Evolutionary conservation across 768 basidiomycete species (phyloP).

Genomic region (Lactifluus piperatus): DNA sequence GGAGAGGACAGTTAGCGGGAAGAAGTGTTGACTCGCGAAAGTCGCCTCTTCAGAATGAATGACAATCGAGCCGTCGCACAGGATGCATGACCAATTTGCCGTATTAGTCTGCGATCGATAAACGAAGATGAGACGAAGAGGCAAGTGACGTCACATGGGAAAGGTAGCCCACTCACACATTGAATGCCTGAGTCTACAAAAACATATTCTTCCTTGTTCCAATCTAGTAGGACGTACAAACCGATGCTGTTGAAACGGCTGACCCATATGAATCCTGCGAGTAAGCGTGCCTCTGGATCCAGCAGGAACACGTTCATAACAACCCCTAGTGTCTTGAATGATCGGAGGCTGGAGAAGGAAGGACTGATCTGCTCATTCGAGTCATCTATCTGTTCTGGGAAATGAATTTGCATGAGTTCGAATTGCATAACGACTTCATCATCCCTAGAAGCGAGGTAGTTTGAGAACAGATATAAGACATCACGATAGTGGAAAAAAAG

Average conservation of each 20-base stretch:
- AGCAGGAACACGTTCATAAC: conserved; percentile 75
- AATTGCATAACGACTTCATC: conserved; percentile 63
- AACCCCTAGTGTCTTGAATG: conserved; percentile 55
- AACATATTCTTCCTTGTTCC: conserved; percentile 56
- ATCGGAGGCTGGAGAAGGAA: conserved; percentile 48
- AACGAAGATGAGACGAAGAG: not conserved
- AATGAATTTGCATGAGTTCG: conserved; percentile 57
- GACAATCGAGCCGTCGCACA: conserved; percentile 57
- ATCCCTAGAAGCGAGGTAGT: conserved; percentile 15
- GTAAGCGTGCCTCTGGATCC: conserved; percentile 49
- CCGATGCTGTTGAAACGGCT: conserved; percentile 46
- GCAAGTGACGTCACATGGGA: not conserved
- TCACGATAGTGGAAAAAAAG: not conserved
- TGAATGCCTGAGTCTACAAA: conserved; percentile 67
- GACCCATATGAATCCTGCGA: conserved; percentile 65
- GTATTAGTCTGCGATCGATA: conserved; percentile 45
- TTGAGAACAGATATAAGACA: not conserved
- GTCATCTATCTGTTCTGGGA: conserved; percentile 32
- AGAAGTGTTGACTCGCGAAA: conserved; percentile 60
- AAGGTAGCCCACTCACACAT: too few species aligned
- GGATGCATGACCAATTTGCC: conserved; percentile 72
- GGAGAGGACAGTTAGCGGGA: conserved; percentile 39
- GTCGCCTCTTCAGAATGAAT: conserved; percentile 68
- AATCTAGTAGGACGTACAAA: conserved; percentile 56
- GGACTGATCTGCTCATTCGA: conserved; percentile 26